Evolutionary conservation across 106 monocot species (phyloP).

Genomic region (Cymbidium sinense): DNA sequence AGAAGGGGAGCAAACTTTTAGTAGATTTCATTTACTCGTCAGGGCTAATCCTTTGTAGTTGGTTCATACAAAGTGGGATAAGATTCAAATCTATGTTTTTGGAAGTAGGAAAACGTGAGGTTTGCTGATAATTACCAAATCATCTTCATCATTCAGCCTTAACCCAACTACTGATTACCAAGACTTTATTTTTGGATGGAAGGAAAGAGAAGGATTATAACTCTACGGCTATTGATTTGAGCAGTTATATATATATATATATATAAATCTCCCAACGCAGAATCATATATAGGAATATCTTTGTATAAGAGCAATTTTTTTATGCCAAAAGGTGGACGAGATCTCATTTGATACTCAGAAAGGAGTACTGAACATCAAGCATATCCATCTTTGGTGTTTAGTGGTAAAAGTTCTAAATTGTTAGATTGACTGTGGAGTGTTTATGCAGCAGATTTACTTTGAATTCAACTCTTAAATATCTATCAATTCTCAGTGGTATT

Average conservation of each 20-base stretch:
- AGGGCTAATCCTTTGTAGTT: neutral
- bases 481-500: too few relatives aligned
- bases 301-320: neutral
- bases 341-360: neutral
- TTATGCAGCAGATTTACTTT: neutral
- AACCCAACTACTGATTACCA: too few relatives aligned
- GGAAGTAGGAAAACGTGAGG: neutral
- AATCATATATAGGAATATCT: neutral
- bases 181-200: too few relatives aligned
- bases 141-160: too few relatives aligned
- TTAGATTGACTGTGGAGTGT: neutral
- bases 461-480: neutral
- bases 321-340: neutral
- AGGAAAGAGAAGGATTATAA: too few relatives aligned
- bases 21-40: neutral
- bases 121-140: neutral
- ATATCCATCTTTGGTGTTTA: neutral
- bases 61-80: neutral
- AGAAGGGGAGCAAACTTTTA: neutral
- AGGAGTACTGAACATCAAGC: neutral
- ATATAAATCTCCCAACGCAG: too few relatives aligned
- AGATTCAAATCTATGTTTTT: neutral
- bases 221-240: too few relatives aligned
- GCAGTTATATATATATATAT: too few relatives aligned
- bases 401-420: neutral